phyloP scores from a whole-genome alignment of 192 early-diverging fungal species.

The Entrophospora sp. region DNA sequence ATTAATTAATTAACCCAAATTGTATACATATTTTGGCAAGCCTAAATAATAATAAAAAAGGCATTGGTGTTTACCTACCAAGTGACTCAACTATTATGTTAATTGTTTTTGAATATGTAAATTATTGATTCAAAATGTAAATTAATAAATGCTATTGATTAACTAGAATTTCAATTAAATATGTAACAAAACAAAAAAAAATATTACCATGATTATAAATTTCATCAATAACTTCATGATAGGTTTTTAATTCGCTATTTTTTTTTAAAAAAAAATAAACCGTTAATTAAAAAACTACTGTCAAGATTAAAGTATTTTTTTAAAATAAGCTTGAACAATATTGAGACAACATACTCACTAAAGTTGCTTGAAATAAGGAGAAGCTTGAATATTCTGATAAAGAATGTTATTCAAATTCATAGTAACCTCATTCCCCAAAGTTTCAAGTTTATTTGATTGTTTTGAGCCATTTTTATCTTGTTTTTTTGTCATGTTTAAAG shows the following conservation, averaged over 20 bases:
- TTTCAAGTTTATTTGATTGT: conserved; percentile 47
- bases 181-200: too few species aligned
- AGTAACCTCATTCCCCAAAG: conserved; percentile 63
- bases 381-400: conserved; percentile 62
- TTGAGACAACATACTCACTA: conserved; percentile 41
- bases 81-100: conserved; percentile 27
- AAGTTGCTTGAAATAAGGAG: conserved; percentile 66
- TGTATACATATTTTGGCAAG: too few species aligned
- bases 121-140: too few species aligned
- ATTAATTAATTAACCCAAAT: too few species aligned
- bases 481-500: not conserved
- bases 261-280: not conserved
- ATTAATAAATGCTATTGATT: too few species aligned
- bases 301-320: too few species aligned
- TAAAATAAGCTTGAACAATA: not conserved
- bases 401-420: conserved; percentile 77
- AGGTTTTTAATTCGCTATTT: conserved; percentile 58
- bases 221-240: conserved; percentile 70
- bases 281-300: not conserved
- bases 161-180: too few species aligned
- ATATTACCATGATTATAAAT: conserved; percentile 55
- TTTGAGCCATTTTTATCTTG: too few species aligned
- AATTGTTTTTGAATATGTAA: too few species aligned
- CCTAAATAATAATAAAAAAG: too few species aligned
- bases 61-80: conserved; percentile 21